Conservation (phyloP, 306 rosid genomes). For the Vachellia pachyceras region DNA sequence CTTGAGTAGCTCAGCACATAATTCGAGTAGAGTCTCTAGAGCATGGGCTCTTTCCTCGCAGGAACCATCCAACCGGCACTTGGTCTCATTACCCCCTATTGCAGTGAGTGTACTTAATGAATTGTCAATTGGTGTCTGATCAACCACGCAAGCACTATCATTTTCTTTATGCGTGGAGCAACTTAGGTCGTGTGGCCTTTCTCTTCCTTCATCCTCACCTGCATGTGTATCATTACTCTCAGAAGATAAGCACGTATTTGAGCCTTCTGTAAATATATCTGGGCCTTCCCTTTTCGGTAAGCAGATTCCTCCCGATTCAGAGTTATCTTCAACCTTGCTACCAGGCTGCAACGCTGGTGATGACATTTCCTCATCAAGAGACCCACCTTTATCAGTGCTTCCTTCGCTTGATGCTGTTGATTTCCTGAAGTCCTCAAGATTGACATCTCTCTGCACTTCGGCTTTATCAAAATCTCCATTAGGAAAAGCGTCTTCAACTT, state of each 20-base stretch:
- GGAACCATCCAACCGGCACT: slow-evolving; percentile 49
- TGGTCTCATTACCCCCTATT: slow-evolving; percentile 47
- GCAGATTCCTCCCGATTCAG: slow-evolving; percentile 40
- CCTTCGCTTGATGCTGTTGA: slow-evolving; percentile 41
- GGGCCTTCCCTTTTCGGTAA: slow-evolving; percentile 23
- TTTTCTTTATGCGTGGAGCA: slow-evolving; percentile 43
- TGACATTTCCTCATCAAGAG: slow-evolving; percentile 45
- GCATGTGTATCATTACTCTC: slow-evolving; percentile 40
- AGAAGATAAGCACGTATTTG: slow-evolving; percentile 33
- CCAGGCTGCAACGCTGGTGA: slow-evolving; percentile 35
- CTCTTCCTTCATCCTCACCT: slow-evolving; percentile 48
- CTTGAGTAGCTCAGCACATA: slow-evolving; percentile 86
- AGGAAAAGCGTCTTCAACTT: slow-evolving; percentile 37
- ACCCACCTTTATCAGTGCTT: slow-evolving; percentile 48
- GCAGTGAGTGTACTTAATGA: slow-evolving; percentile 44
- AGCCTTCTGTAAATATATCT: slow-evolving; percentile 34
- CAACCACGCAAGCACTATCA: slow-evolving; percentile 33
- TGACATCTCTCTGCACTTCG: slow-evolving; percentile 38
- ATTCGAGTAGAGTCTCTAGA: slow-evolving; percentile 82
- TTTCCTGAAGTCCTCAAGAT: slow-evolving; percentile 47
- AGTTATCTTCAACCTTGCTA: slow-evolving; percentile 32
- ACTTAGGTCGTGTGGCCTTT: slow-evolving; percentile 7
- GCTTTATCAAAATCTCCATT: slow-evolving; percentile 37
- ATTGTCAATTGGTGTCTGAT: slow-evolving; percentile 18
- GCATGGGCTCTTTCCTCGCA: slow-evolving; percentile 88